Base-by-base conservation (phyloP, 345 rosid genomes). In the Mangifera indica region DNA sequence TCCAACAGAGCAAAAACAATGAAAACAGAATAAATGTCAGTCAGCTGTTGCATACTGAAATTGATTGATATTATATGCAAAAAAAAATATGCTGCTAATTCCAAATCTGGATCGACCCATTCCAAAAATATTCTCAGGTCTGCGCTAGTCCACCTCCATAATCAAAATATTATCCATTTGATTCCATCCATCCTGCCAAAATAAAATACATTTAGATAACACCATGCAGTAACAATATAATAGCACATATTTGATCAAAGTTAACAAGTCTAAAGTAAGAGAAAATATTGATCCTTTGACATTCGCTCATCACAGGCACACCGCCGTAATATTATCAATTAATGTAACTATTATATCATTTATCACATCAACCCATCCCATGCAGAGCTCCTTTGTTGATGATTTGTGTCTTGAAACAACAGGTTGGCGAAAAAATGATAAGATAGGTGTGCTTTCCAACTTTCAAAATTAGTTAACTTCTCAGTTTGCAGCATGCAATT, bases 101-200 rank as follows among this genome's bases (percentile, higher is more conserved):
- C 57, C 59, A 10, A 10, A 54, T 68, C 63, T 67, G 49, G 55
- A 70, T 42, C 44, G 29, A 9, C 58, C 68, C 72, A 49, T 46
- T 11, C 54, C 64, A 48, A 18, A 56, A 8, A 58, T 6, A 52
- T 58, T 55, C 79, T 68, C 79, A 17, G 54, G 46, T 46, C 72
- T 26, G 13, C 59, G 52, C 46, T 34, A 26, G 29, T 57, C 24
- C 46, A n/a, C n/a, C 51, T n/a, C 25, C 69, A 72, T 60, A 26
- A n/a, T 48, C 53, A 71, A 22, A 8, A 44, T 49, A 67, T 60
- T 25, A 53, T 24, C 61, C 12, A 22, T 14, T 11, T 8, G 24
- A 57, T 26, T 66, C 66, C 18, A 26, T 63, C 46, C 61, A 66
- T 72, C 85, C 87, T 84, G 87, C 64, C 52, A 59, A 71, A 69